These are phyloP conservation scores for Cytospora chrysosperma DNA, from an alignment of 2,329 filamentous ascomycete genomes.

Conservation along the genomic window DNA sequence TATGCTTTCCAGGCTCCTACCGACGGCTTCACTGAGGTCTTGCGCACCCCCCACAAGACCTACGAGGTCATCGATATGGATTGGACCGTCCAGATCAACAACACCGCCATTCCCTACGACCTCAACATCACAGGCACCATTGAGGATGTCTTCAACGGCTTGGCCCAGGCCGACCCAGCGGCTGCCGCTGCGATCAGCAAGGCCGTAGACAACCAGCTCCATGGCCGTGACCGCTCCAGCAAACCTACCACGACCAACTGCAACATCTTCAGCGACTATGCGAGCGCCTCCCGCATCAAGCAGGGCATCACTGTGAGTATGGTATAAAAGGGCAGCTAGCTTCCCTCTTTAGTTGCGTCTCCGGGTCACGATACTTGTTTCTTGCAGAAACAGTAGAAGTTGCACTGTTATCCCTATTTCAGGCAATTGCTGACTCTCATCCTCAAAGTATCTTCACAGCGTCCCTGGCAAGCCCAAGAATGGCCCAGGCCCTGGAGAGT, in stretches of 20 bases:
- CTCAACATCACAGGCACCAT: not conserved
- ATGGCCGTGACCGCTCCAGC: not conserved
- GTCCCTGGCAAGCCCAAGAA: conserved; percentile 22
- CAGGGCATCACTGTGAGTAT: conserved; percentile 13
- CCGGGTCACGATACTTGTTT: too few relatives aligned
- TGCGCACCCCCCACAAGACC: not conserved
- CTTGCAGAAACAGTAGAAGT: too few relatives aligned
- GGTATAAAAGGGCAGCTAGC: too few relatives aligned
- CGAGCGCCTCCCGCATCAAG: conserved; percentile 1
- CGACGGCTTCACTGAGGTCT: not conserved
- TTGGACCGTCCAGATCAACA: conserved; percentile 3
- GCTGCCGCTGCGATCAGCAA: conserved; percentile 19
- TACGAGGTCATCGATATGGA: not conserved
- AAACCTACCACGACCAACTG: conserved; percentile 25
- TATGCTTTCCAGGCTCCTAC: not conserved
- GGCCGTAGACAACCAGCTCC: not conserved
- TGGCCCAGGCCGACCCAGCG: not conserved
- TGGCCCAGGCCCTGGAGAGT: conserved; percentile 24
- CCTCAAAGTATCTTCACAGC: conserved; percentile 17
- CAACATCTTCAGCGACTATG: not conserved
- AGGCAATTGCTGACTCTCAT: too few relatives aligned
- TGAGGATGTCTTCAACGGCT: not conserved
- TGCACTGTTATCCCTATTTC: too few relatives aligned
- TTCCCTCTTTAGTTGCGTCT: too few relatives aligned
- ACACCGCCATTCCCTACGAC: conserved; percentile 5